A percentile compares a stretch with the other conserved stretches of the same genome.
Conservation (phyloP, 352 stramenopile genomes). For the Globisporangium nodosum region DNA sequence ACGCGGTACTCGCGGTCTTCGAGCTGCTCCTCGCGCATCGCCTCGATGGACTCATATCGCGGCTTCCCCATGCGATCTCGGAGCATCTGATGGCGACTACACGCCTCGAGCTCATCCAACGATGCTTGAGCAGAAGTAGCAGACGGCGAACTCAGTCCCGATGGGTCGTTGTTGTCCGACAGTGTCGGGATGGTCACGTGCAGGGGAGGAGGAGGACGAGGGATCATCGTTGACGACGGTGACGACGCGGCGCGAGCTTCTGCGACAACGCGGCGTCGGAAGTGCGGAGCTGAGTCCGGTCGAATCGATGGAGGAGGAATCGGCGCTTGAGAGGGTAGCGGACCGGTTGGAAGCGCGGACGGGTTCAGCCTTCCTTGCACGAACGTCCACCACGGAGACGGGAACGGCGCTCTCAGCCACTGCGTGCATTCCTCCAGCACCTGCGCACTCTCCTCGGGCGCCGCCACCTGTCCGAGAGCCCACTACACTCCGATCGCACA, state of each 20-base stretch:
- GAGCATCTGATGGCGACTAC: constrained; percentile 54
- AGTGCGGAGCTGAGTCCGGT: constrained; percentile 7
- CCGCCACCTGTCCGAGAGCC: constrained; percentile 38
- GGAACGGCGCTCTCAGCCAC: constrained; percentile 45
- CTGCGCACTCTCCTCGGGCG: constrained; percentile 22
- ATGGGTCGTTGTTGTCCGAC: neutral
- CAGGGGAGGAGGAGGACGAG: constrained; percentile 5
- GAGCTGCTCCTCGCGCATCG: constrained; percentile 32
- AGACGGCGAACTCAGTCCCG: neutral
- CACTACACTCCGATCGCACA: constrained; percentile 19
- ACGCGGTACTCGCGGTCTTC: constrained; percentile 41
- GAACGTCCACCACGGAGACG: constrained; percentile 42
- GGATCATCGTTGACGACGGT: constrained; percentile 1
- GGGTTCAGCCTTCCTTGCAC: constrained; percentile 20
- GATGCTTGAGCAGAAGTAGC: neutral
- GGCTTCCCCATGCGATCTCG: constrained; percentile 38
- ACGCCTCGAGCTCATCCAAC: constrained; percentile 9
- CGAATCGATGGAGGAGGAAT: neutral
- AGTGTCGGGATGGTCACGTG: constrained; percentile 1
- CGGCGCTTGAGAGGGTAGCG: neutral
- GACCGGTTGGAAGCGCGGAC: neutral
- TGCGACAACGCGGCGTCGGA: neutral
- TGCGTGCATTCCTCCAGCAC: constrained; percentile 23
- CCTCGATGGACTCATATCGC: constrained; percentile 25
- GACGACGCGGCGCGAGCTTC: constrained; percentile 1